Base-by-base conservation (phyloP, 192 early-diverging fungal species). In the Backusella mclennaniae region DNA sequence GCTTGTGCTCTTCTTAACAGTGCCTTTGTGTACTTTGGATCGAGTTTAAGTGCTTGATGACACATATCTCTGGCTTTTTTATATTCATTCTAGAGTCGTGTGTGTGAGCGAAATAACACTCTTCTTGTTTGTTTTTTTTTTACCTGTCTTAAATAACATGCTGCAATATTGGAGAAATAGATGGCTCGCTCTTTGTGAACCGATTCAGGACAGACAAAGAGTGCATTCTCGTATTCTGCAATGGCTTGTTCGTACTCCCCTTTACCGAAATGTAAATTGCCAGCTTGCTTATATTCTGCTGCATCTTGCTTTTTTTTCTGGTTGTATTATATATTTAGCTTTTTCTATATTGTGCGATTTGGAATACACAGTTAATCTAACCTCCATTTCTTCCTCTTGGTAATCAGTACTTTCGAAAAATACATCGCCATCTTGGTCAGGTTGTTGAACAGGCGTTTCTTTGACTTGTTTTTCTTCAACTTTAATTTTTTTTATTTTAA, bases 121-220 rank as follows among this genome's bases (percentile, higher is more conserved):
- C 15, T 17, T 33, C 33, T 33, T 33, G 33, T 33, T 44, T 11
- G 3, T 44, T 4, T 44, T 44, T 44, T 44, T 17, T n/a, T 63
- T 77, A 88, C 89, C 79, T 83, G 71, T 71, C 90, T 88, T 68
- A 92, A 77, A 38, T 89, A 74, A 68, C 92, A 93, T 6, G 92
- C 91, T 39, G 88, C 92, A 63, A 92, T 89, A 70, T 93, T 93
- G 49, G 80, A 75, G 52, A 83, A 84, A 69, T 86, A 91, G 11
- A 90, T 70, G 15, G 89, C 84, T 36, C 84, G 77, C 56, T 90
- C 88, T 68, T 87, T 73, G n/a, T 66, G 75, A 56, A 31, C 39
- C 17, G 59, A 63, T 19, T 35, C 44, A 23, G 75, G 67, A 53
- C 52, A 68, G 1, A 66, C 66, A 1, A 66, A 33, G 0, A 72